Conservation (phyloP, 768 basidiomycete species). For the Brasilioporus rufonigricans region DNA sequence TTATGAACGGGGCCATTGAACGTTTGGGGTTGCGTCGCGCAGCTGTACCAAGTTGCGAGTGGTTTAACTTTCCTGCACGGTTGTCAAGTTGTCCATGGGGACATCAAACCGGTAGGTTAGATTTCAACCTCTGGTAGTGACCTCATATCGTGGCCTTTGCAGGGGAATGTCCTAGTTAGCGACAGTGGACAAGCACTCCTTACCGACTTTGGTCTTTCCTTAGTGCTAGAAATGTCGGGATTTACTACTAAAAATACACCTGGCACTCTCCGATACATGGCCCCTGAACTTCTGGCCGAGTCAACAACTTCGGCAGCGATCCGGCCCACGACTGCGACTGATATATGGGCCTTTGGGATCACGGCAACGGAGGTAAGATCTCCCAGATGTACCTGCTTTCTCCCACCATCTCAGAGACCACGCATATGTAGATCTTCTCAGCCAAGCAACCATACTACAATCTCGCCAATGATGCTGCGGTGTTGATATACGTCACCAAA, state of each 20-base stretch:
- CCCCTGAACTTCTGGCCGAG: slow-evolving; percentile 32
- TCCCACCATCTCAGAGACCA: not conserved
- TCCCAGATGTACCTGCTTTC: not conserved
- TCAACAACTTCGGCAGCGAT: slow-evolving; percentile 12
- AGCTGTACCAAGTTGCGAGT: slow-evolving; percentile 23
- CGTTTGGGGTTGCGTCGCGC: not conserved
- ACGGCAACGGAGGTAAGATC: slow-evolving; percentile 34
- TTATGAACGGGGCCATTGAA: not conserved
- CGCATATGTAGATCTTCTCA: slow-evolving; percentile 23
- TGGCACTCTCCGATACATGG: slow-evolving; percentile 41
- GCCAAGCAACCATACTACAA: slow-evolving; percentile 19
- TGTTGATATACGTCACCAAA: slow-evolving; percentile 17
- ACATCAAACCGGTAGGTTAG: slow-evolving; percentile 37
- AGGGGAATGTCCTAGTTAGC: slow-evolving; percentile 39
- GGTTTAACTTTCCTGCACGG: slow-evolving; percentile 27
- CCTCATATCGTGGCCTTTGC: not conserved
- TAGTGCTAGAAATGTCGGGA: slow-evolving; percentile 34
- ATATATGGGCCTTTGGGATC: slow-evolving; percentile 39
- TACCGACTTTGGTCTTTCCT: slow-evolving; percentile 41
- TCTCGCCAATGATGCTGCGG: slow-evolving; percentile 11
- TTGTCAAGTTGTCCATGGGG: slow-evolving; percentile 32
- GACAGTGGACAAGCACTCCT: slow-evolving; percentile 32
- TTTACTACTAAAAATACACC: slow-evolving; percentile 36
- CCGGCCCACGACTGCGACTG: slow-evolving; percentile 27
- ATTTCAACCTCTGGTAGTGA: not conserved